Evolutionary conservation across 371 early-diverging fungal species (phyloP), one percentile per base, ranked within the genome.

Genomic region (Choanephora cucurbitarum): DNA sequence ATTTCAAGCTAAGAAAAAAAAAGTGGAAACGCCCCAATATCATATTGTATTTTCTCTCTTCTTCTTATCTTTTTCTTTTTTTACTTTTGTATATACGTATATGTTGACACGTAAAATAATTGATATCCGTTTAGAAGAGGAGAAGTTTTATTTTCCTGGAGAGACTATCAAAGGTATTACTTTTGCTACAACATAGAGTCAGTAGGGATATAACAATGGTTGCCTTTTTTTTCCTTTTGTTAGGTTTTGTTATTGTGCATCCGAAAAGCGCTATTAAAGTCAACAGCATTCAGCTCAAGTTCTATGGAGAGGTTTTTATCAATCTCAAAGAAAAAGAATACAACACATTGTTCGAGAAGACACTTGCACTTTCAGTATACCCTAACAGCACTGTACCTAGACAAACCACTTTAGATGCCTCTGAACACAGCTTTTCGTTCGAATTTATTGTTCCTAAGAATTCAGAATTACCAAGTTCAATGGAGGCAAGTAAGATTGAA

Each of bases 111-210:
- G 37, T 21, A 77, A 75, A 52, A 57, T 62, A 39, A 64, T 78
- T 33, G 61, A 73, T 54, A 69, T 78, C 67, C 65, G 52, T 28
- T 62, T 78, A 19, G 64, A 68, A 49, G 74, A 74, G 49, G 79
- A 79, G 53, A 75, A 73, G 54, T 79, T 70, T 50, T 79, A 75
- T 56, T 79, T 79, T 58, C 76, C 76, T 48, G 70, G 74, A 14
- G 74, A 79, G 41, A 58, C 64, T 5, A 71, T 79, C 14, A 68
- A 72, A 72, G 80, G 80, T 76, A 67, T n/a, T n/a, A n/a, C n/a
- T n/a, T n/a, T n/a, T n/a, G n/a, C n/a, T n/a, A n/a, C n/a, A n/a
- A n/a, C n/a, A n/a, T n/a, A n/a, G n/a, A n/a, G n/a, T n/a, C n/a
- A n/a, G n/a, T n/a, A n/a, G n/a, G n/a, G n/a, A n/a, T n/a, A n/a